A percentile compares a stretch with the other conserved stretches of the same genome.
These are phyloP conservation scores for Colletotrichum liriopes DNA, from an alignment of 2,329 filamentous ascomycete species.

Conservation along the genomic window DNA sequence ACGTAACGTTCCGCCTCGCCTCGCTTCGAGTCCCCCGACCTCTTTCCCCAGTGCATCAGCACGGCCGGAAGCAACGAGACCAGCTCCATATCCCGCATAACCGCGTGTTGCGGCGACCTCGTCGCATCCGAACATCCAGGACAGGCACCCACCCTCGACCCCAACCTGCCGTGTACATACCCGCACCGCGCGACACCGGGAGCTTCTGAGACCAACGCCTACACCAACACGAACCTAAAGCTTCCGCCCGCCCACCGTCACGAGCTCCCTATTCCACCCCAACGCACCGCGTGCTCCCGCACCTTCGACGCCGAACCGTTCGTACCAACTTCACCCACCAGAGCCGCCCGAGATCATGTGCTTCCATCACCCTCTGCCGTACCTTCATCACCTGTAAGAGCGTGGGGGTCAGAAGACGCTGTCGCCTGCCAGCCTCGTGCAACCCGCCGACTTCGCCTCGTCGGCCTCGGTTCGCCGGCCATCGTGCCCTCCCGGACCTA, in stretches of 20 bases:
- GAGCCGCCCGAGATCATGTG: conserved; percentile 39
- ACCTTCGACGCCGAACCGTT: conserved; percentile 13
- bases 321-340: conserved; percentile 5
- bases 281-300: conserved; percentile 36
- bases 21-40: conserved; percentile 19
- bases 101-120: not conserved
- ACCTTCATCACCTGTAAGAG: conserved; percentile 37
- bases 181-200: conserved; percentile 13
- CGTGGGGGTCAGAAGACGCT: conserved; percentile 40
- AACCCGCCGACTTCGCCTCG: conserved; percentile 1
- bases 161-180: not conserved
- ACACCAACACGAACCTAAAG: conserved; percentile 26
- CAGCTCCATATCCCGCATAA: not conserved
- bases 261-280: conserved; percentile 19
- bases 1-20: conserved; percentile 28
- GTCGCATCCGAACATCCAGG: not conserved
- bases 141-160: not conserved
- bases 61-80: not conserved
- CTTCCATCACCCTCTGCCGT: conserved; percentile 24
- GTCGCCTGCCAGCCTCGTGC: conserved; percentile 39
- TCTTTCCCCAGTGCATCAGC: not conserved
- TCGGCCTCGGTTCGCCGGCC: conserved; percentile 7
- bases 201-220: conserved; percentile 24
- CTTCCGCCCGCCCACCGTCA: conserved; percentile 34
- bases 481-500: not conserved